Conservation (phyloP, 148 eudicot species). For the Dysphania ambrosioides region DNA sequence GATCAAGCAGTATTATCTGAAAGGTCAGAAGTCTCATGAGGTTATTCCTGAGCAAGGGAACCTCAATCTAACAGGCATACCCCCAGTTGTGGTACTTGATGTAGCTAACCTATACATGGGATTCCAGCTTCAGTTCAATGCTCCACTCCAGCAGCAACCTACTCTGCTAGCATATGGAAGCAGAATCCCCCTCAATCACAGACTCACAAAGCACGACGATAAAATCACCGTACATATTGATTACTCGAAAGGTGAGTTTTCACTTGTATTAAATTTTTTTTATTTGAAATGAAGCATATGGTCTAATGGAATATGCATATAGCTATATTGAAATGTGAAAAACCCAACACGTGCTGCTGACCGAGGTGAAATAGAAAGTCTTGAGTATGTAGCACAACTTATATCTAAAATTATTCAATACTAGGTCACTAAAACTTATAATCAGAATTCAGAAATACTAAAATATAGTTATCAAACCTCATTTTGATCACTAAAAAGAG, state of each 20-base stretch:
- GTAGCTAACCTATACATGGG: conserved; percentile 74
- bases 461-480: not conserved
- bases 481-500: not conserved
- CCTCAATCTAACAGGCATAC: conserved; percentile 64
- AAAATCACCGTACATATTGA: conserved; percentile 58
- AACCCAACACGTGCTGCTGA: too few species aligned
- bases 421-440: too few species aligned
- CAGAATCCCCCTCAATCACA: conserved; percentile 64
- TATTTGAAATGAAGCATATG: too few species aligned
- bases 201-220: conserved; percentile 64
- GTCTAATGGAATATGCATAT: too few species aligned
- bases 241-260: conserved; percentile 57
- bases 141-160: conserved; percentile 52
- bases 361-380: too few species aligned
- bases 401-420: too few species aligned
- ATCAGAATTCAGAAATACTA: too few species aligned
- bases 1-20: conserved; percentile 60
- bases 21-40: conserved; percentile 49
- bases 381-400: too few species aligned
- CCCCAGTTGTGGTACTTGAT: conserved; percentile 58
- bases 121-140: conserved; percentile 65
- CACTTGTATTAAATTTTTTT: not conserved
- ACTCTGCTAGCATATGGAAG: conserved; percentile 69
- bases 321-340: too few species aligned
- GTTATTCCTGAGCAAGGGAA: conserved; percentile 68